Evolutionary conservation across 768 basidiomycete genomes (phyloP).

Genomic region (Kwoniella dendrophila): DNA sequence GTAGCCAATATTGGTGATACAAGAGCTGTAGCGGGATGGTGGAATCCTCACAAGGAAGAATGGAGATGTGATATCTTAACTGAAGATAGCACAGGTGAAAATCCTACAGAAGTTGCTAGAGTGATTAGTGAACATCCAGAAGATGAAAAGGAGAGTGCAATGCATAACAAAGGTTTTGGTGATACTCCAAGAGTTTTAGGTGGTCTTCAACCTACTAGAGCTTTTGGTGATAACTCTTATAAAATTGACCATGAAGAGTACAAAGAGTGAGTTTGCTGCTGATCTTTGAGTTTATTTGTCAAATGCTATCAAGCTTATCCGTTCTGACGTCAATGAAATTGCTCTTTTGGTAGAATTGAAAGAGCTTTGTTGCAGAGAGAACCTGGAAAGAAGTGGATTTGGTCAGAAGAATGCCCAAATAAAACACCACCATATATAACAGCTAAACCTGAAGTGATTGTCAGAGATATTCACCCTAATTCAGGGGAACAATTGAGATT

Average conservation of each 20-base stretch:
- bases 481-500: constrained; percentile 40
- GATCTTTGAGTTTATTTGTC: not conserved
- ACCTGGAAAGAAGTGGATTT: not conserved
- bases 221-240: constrained; percentile 41
- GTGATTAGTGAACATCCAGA: constrained; percentile 34
- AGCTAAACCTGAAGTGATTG: constrained; percentile 34
- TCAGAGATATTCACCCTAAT: constrained; percentile 21
- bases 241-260: constrained; percentile 30
- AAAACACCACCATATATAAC: constrained; percentile 39
- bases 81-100: constrained; percentile 91
- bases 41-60: constrained; percentile 60
- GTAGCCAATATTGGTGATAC: constrained; percentile 90
- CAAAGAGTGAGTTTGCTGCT: constrained; percentile 17
- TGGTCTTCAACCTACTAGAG: constrained; percentile 26
- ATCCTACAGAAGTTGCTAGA: constrained; percentile 71
- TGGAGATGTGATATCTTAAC: constrained; percentile 89
- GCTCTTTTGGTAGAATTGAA: not conserved
- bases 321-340: not conserved
- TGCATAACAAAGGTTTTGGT: constrained; percentile 16
- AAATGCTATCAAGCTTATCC: not conserved
- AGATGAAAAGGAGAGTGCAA: constrained; percentile 23
- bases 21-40: constrained; percentile 84
- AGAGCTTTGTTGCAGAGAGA: not conserved
- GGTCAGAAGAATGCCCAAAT: constrained; percentile 3
- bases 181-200: constrained; percentile 29